A percentile compares a stretch with the other conserved stretches of the same genome.
Evolutionary conservation across 2,329 filamentous ascomycete genomes (phyloP).

Genomic region (Colletotrichum caudatum): DNA sequence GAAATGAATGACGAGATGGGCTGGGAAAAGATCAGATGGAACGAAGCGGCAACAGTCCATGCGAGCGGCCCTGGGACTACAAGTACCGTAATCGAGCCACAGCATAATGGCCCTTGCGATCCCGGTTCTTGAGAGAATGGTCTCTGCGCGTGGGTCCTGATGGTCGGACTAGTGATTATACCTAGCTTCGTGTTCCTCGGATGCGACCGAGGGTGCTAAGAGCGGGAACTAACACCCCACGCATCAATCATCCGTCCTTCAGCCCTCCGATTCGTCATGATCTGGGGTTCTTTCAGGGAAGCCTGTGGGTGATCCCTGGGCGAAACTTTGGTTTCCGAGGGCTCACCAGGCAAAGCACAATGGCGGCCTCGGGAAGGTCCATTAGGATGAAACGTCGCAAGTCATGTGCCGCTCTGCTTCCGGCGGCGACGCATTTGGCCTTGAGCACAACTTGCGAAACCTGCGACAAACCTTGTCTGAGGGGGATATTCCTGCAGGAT

Average conservation of each 20-base stretch:
- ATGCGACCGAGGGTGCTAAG: slow-evolving; percentile 1
- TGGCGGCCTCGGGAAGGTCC: slow-evolving; percentile 26
- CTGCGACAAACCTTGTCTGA: slow-evolving; percentile 38
- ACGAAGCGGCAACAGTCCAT: neutral
- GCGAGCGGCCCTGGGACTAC: slow-evolving; percentile 24
- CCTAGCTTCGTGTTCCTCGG: slow-evolving; percentile 20
- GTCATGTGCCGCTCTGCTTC: slow-evolving; percentile 39
- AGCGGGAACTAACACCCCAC: slow-evolving; percentile 16
- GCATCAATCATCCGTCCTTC: neutral
- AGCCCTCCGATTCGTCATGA: neutral
- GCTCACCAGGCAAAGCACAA: slow-evolving; percentile 15
- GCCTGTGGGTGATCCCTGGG: slow-evolving; percentile 25
- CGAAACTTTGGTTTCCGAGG: slow-evolving; percentile 21
- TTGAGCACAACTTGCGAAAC: slow-evolving; percentile 19
- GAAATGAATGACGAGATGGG: slow-evolving; percentile 8
- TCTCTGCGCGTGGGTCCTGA: slow-evolving; percentile 19
- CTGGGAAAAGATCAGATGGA: slow-evolving; percentile 24
- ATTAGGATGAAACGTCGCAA: slow-evolving; percentile 39
- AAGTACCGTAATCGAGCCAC: slow-evolving; percentile 27
- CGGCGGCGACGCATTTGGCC: slow-evolving; percentile 25
- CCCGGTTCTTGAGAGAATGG: neutral
- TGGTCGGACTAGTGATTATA: slow-evolving; percentile 26
- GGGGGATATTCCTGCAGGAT: slow-evolving; percentile 12
- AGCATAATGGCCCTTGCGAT: slow-evolving; percentile 4
- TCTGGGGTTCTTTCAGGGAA: neutral